These are phyloP conservation scores for Phyllosticta citribraziliensis DNA, from an alignment of 2,329 filamentous ascomycete genomes.

Conservation along the genomic window DNA sequence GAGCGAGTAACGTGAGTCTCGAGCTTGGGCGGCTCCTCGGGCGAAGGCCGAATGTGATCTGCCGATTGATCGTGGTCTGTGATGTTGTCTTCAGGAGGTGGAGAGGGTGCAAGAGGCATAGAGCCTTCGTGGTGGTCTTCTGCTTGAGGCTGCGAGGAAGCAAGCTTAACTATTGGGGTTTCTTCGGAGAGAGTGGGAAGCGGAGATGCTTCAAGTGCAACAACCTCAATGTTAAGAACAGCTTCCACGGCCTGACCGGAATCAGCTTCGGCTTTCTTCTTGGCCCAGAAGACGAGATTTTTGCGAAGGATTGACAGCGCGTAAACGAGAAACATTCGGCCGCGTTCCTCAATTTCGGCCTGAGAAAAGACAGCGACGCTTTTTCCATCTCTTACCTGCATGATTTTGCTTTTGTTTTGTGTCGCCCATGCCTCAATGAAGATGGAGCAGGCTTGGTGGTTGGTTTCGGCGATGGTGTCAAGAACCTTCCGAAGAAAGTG, in stretches of 20 bases:
- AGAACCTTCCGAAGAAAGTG: conserved; percentile 22
- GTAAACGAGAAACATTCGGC: neutral
- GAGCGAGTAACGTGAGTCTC: neutral
- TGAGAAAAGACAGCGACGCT: neutral
- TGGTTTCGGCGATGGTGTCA: conserved; percentile 19
- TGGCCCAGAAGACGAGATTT: neutral
- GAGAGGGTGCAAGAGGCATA: neutral
- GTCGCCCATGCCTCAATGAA: conserved; percentile 19
- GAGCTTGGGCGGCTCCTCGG: neutral
- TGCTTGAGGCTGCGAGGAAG: neutral
- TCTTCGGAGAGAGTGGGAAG: neutral
- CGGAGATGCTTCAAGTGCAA: neutral
- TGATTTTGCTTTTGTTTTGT: conserved; percentile 9
- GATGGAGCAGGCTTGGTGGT: conserved; percentile 14
- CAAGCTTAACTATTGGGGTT: neutral
- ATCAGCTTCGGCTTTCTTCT: neutral
- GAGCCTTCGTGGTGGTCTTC: neutral
- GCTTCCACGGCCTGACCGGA: neutral
- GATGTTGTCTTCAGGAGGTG: neutral
- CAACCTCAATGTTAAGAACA: neutral
- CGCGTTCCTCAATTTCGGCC: neutral
- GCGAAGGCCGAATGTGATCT: neutral
- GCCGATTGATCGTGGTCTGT: neutral
- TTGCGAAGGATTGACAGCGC: neutral
- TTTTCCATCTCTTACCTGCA: neutral